Evolutionary conservation across 2,329 filamentous ascomycete species (phyloP), one percentile per base, ranked within the genome.

Genomic region (Calonectria multiphialidica): DNA sequence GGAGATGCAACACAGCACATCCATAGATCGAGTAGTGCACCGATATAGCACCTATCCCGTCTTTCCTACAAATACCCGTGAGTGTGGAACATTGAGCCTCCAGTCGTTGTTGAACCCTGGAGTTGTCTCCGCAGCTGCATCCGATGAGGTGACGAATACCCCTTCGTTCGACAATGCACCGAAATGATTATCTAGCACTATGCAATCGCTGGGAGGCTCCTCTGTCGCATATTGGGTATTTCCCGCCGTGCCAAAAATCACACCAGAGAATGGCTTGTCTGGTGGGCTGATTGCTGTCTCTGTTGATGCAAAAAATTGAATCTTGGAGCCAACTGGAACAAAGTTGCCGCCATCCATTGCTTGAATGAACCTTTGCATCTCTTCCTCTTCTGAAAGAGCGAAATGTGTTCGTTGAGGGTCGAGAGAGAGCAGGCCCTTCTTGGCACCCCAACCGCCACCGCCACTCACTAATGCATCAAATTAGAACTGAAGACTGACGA

Each of bases 371-470:
- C 82, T 84, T 42, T 88, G 84, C 75, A 92, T 85, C 64, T 87
- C 85, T 23, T 90, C 87, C 40, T 90, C 84, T 45, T 88, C 87
- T 1, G 84, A 81, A 0, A 81, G 64, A 9, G 86, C 80, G 21
- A 85, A 84, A 76, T 90, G 89, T 23, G 82, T 86, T 18, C 86
- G 88, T 75, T 94, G 89, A 4, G 95, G 94, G 79, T 97, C 94
- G 5, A 97, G 87, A 7, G 94, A 95, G 3, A 97, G 85, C 0
- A 97, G 85, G 0, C 95, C 95, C 77, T 93, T 91, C 81, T 96
- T 97, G 68, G 90, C 87, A 18, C 95, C 95, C 95, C 95, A 97
- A 23, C 95, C 95, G 49, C 95, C 95, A 55, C 95, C 95, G 5
- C 95, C 95, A 78, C 94, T 95, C 74, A 96, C 90, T 88, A 50